A percentile compares a stretch with the other conserved stretches of the same genome.
These are phyloP conservation scores for Eucalyptus sp. DNA, from an alignment of 345 rosid species.

Conservation along the genomic window DNA sequence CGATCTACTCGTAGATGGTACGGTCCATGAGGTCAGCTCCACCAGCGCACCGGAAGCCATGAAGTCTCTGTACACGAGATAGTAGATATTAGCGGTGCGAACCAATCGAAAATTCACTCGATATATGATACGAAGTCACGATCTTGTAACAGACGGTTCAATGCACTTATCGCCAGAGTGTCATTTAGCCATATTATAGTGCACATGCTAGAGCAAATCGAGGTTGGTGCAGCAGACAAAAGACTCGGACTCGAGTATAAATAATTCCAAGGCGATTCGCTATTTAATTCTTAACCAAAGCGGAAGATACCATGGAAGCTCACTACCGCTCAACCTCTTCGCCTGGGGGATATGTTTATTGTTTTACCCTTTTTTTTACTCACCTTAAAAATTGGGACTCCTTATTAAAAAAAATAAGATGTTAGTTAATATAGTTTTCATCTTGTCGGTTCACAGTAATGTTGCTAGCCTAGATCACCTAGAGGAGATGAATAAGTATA, in stretches of 20 bases:
- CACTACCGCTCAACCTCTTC: not conserved
- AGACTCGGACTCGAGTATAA: not conserved
- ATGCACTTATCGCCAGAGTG: too few relatives aligned
- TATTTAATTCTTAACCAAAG: not conserved
- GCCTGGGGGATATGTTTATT: not conserved
- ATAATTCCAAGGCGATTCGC: not conserved
- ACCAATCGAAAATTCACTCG: not conserved
- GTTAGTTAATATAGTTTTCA: not conserved
- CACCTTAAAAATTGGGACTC: not conserved
- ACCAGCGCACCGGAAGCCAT: fast-evolving
- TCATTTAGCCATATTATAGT: not conserved
- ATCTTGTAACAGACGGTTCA: not conserved
- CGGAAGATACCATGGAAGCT: not conserved
- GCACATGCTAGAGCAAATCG: not conserved
- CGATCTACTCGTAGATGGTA: not conserved
- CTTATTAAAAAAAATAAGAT: not conserved
- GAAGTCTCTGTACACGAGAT: not conserved
- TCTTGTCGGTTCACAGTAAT: not conserved
- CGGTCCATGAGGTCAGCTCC: not conserved
- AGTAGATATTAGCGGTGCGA: fast-evolving
- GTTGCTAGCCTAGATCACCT: too few relatives aligned
- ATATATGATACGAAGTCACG: not conserved
- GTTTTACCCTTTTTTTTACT: not conserved
- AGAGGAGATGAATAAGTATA: too few relatives aligned
- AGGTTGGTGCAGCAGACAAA: not conserved